Conservation (phyloP, 2,329 filamentous ascomycete genomes). For the Colletotrichum tanaceti region DNA sequence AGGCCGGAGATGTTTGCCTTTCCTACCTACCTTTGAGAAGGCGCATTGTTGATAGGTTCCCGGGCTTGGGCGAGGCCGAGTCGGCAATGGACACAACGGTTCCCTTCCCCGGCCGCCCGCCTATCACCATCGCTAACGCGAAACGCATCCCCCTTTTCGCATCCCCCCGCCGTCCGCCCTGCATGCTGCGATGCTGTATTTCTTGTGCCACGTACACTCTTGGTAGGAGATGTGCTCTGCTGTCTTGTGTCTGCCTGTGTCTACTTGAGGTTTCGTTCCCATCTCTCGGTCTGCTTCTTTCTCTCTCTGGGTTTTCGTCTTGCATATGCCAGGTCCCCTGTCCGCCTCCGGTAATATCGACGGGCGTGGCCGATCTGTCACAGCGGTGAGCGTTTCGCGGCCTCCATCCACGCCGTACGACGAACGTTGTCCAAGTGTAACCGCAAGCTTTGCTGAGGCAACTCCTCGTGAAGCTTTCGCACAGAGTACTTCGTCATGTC, state of each 20-base stretch:
- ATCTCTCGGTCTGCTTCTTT: too few species aligned
- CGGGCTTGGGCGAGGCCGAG: background rate
- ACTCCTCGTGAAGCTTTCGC: slow-evolving; percentile 7
- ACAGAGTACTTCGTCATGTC: background rate
- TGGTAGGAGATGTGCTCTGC: background rate
- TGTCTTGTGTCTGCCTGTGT: background rate
- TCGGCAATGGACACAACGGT: background rate
- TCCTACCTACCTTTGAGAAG: too few species aligned
- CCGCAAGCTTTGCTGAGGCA: background rate
- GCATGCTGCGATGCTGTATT: background rate
- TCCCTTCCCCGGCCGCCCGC: background rate
- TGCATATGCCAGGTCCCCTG: slow-evolving; percentile 17
- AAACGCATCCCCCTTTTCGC: background rate
- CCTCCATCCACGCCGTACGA: background rate
- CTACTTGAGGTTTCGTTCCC: slow-evolving; percentile 1
- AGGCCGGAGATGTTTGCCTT: background rate
- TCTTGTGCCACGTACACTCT: background rate
- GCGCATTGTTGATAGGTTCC: background rate
- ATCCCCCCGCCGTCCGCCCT: background rate
- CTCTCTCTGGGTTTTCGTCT: slow-evolving; percentile 5
- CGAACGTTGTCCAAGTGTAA: background rate
- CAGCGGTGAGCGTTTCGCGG: background rate
- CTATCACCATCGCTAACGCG: background rate
- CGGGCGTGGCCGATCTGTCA: background rate
- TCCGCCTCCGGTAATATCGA: slow-evolving; percentile 8